Conservation (phyloP, 2,329 filamentous ascomycete genomes). For the Lasiodiplodia hormozganensis region DNA sequence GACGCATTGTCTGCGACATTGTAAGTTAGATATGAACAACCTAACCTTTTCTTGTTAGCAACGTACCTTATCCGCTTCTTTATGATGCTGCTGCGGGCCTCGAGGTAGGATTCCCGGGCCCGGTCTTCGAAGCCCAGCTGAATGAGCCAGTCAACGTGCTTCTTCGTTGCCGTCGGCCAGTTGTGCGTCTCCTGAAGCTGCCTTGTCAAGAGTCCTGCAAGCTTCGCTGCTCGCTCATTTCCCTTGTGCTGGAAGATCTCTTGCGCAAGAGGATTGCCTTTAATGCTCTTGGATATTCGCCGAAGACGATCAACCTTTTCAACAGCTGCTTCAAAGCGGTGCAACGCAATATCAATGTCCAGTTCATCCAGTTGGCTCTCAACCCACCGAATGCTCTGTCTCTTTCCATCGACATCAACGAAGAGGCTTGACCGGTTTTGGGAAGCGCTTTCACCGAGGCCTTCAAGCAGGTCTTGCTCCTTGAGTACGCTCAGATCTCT, state of each 20-base stretch:
- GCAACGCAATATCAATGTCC: slow-evolving; percentile 93
- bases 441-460: slow-evolving; percentile 69
- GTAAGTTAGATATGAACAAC: slow-evolving; percentile 34
- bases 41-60: neutral
- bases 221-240: slow-evolving; percentile 78
- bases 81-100: slow-evolving; percentile 78
- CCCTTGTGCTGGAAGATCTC: slow-evolving; percentile 93
- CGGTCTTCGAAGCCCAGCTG: slow-evolving; percentile 89
- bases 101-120: slow-evolving; percentile 85
- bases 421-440: slow-evolving; percentile 77
- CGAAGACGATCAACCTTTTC: slow-evolving; percentile 84
- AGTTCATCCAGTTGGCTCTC: slow-evolving; percentile 94
- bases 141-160: slow-evolving; percentile 83
- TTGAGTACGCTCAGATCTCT: slow-evolving; percentile 78
- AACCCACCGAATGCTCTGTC: slow-evolving; percentile 95
- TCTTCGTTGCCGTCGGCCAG: slow-evolving; percentile 77
- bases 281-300: slow-evolving; percentile 77
- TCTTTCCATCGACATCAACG: slow-evolving; percentile 95
- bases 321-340: slow-evolving; percentile 86
- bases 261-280: slow-evolving; percentile 85
- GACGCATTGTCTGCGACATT: slow-evolving; percentile 76
- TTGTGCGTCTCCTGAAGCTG: slow-evolving; percentile 80
- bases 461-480: slow-evolving; percentile 81
- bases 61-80: slow-evolving; percentile 79
- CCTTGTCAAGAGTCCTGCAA: slow-evolving; percentile 78